Evolutionary conservation across 768 basidiomycete genomes (phyloP).

Genomic region (Gloeostereum incarnatum): DNA sequence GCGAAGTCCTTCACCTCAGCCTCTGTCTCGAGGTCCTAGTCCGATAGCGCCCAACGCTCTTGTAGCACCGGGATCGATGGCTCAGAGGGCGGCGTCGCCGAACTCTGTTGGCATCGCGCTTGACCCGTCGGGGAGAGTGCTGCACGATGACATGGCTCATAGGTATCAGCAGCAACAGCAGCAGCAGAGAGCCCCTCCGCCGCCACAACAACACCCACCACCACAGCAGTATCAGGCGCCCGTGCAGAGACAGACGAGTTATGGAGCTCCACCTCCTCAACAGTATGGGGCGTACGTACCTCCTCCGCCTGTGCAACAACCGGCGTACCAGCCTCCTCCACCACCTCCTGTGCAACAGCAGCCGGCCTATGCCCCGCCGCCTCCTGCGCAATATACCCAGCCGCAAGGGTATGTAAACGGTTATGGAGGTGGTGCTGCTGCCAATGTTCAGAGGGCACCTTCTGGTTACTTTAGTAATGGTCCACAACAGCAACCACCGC

Average conservation of each 20-base stretch:
- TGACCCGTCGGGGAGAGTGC: conserved; percentile 72
- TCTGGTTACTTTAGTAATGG: too few species aligned
- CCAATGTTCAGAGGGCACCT: too few species aligned
- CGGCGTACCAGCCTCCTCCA: conserved; percentile 21
- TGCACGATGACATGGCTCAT: conserved; percentile 72
- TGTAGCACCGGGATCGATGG: conserved; percentile 20
- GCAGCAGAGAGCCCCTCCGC: conserved; percentile 20
- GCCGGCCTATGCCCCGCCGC: conserved; percentile 21
- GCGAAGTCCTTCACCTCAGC: conserved; percentile 53
- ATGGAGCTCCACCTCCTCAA: conserved; percentile 27
- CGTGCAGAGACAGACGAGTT: too few species aligned
- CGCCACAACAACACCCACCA: conserved; percentile 27
- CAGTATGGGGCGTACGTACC: too few species aligned
- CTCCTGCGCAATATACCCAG: conserved; percentile 23
- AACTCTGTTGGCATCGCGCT: conserved; percentile 78
- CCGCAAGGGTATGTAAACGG: conserved; percentile 19
- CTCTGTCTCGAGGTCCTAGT: conserved; percentile 24
- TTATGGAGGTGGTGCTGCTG: too few species aligned
- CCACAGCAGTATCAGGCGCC: too few species aligned
- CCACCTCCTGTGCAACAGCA: background rate
- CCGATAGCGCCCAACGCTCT: conserved; percentile 3
- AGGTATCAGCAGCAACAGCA: conserved; percentile 20
- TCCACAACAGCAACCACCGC: conserved; percentile 12
- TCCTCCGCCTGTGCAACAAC: conserved; percentile 8
- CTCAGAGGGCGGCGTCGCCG: conserved; percentile 55